phyloP scores from a whole-genome alignment of 805 yeast species.

The Lachancea meyersii region DNA sequence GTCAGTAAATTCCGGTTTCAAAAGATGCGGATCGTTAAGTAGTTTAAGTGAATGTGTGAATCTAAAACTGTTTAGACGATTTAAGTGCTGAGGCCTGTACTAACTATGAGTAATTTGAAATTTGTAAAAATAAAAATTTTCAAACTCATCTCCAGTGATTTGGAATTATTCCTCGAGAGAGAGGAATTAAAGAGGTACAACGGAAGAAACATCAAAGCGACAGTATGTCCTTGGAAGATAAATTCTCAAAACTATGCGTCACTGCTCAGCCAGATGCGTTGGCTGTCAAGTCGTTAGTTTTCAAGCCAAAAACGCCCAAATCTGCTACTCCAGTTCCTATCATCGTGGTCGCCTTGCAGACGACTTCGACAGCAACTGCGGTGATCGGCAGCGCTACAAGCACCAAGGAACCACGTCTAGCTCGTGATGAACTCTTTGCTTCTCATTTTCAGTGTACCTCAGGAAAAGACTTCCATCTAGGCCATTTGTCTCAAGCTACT shows the following conservation, averaged over 20 bases:
- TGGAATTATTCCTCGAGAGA: neutral
- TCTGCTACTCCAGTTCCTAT: conserved; percentile 73
- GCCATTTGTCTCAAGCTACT: conserved; percentile 36
- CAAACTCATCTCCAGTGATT: neutral
- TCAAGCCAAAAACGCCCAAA: conserved; percentile 88
- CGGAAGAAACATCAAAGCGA: neutral
- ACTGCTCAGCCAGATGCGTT: conserved; percentile 48
- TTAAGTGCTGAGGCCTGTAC: no score
- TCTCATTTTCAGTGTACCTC: conserved; percentile 39
- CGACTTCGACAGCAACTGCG: conserved; percentile 64
- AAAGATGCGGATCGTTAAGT: no score
- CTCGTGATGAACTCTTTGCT: conserved; percentile 70
- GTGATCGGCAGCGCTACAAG: conserved; percentile 59
- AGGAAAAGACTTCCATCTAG: conserved; percentile 30
- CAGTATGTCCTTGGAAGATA: conserved; percentile 59
- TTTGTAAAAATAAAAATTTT: neutral
- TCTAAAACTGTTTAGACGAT: no score
- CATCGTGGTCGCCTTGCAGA: conserved; percentile 65
- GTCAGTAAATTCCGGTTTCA: no score
- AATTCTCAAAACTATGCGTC: conserved; percentile 60
- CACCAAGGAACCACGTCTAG: conserved; percentile 82
- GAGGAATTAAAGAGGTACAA: neutral
- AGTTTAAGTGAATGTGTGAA: no score
- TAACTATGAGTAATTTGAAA: neutral
- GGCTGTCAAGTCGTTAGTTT: conserved; percentile 69